Base-by-base conservation (phyloP, 352 stramenopile genomes). In the Peronospora belbahrii region DNA sequence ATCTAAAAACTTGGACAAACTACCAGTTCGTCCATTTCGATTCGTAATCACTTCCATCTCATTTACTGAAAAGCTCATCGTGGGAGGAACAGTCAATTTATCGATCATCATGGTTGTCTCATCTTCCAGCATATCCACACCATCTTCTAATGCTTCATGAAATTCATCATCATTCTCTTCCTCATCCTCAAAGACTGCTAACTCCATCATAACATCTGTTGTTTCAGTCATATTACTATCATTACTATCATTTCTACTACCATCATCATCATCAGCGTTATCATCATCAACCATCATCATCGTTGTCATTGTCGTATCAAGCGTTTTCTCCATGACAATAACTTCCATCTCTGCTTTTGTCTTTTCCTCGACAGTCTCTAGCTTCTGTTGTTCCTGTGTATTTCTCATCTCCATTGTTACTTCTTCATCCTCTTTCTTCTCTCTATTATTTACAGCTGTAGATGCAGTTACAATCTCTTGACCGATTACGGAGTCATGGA, bases 1-100 rank as follows among this genome's bases (percentile, higher is more conserved):
- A 40, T 90, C 76, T 14, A 90, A 46, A 42, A 90, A 90, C 48
- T 88, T 88, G 48, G 79, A 90, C 34, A 90, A 25, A 42, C 71
- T 85, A 24, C 79, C 79, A 0, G 75, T 69, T 25, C 79, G 71
- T 20, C 74, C 72, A 22, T 67, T 74, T 45, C 78, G 73, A 57
- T 85, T 89, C 5, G 78, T 86, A 37, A 88, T 78, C 24, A 88
- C 75, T 38, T 89, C 78, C 74, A 89, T 89, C 49, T 89, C 78
- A 55, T 89, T 88, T 33, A 89, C 67, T 0, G 73, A 82, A 52
- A 85, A 89, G 35, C 57, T 83, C 50, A 89, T 77, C 2, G 78
- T 86, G 1, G 73, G 56, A 6, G 72, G 69, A 1, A 85, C 70
- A n/a, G 45, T 28, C 6, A 43, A 51, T 25, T 28, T 6, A 11